Evolutionary conservation across 306 rosid genomes (phyloP), one percentile per base, ranked within the genome.

Genomic region (Geum urbanum): DNA sequence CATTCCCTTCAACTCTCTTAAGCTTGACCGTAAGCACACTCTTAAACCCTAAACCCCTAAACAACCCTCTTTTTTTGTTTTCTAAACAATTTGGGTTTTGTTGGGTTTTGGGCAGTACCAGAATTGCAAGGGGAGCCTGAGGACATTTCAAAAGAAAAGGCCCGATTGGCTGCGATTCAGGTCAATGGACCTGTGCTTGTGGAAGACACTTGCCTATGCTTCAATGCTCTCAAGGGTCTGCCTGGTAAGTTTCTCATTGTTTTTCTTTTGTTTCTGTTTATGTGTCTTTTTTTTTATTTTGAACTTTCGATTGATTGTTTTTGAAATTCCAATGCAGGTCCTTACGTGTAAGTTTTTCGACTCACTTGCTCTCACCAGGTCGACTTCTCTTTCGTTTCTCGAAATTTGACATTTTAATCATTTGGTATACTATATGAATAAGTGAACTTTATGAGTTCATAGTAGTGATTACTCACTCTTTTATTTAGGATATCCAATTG

Each of bases 51-150:
- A 32, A 32, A 32, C 37, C 37, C 37, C 4, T 32, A 32, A 32
- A 32, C 14, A 7, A 41, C 8, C 3, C 18, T 37, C 19, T 6
- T 63, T 65, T 52, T 20, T 55, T 44, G 57, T 50, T 32, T 37
- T 43, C 14, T 53, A 56, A 14, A 4, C 14, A 13, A 2, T 7
- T 12, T 24, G 8, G 3, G 16, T 22, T 14, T 10, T 47, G 51
- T 20, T 2, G 73, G 70, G 40, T 41, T 77, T 74, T 45, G 58
- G 2, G 4, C 69, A 94, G 99, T 94, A 83, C 97, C 97, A 15
- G 99, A 94, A 77, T 82, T 94, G 82, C 99, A 94, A 83, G 97
- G 99, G 15, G 97, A 94, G 74, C 99, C 97, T 27, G 95, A 94
- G 80, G 96, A 86, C 48, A 94, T 94, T 76, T 94, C 97, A 57